Conservation (phyloP, 257 asterid genomes). For the Solanum neorickii region DNA sequence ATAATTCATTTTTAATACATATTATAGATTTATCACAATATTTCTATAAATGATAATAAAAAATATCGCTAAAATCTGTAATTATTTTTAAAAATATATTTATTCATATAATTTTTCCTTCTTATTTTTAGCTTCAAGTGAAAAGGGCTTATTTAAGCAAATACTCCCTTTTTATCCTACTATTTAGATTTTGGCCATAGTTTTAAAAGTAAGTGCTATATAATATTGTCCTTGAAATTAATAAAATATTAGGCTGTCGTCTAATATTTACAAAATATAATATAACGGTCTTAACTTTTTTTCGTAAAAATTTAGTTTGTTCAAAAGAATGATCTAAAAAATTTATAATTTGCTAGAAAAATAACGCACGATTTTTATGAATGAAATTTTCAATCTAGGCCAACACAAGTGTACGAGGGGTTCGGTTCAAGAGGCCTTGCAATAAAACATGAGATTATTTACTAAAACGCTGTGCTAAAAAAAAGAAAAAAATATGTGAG, state of each 20-base stretch:
- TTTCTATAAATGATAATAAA: too few species aligned
- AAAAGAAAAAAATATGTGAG: background rate
- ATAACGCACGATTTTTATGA: rapidly evolving
- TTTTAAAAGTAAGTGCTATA: background rate
- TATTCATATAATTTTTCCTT: too few species aligned
- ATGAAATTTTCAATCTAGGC: rapidly evolving
- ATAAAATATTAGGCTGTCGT: background rate
- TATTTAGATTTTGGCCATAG: background rate
- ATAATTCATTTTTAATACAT: too few species aligned
- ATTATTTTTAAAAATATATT: too few species aligned
- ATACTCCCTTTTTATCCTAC: background rate
- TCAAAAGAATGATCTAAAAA: background rate
- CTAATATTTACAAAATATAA: background rate
- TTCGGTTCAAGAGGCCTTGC: background rate
- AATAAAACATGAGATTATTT: background rate
- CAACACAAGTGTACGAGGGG: background rate
- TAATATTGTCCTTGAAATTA: background rate
- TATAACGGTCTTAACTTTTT: rapidly evolving
- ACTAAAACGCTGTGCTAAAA: background rate
- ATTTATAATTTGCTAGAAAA: rapidly evolving
- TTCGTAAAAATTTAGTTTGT: background rate
- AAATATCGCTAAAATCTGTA: too few species aligned
- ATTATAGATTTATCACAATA: too few species aligned
- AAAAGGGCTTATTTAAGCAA: background rate
- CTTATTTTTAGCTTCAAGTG: background rate